Conservation (phyloP, 2,329 filamentous ascomycete species). For the Sporothrix brasiliensis region DNA sequence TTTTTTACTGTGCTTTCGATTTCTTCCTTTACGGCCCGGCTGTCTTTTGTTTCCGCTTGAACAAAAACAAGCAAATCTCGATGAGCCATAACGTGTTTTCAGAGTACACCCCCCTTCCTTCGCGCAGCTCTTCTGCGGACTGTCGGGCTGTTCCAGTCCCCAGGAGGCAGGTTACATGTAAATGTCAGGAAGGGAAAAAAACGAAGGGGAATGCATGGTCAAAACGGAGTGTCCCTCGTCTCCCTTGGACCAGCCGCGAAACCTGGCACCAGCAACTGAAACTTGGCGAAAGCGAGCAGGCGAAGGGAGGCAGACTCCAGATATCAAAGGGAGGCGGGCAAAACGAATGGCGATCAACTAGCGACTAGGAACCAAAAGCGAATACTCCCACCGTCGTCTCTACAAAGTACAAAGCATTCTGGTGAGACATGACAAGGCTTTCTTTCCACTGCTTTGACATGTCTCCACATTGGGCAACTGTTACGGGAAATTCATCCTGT, state of each 20-base stretch:
- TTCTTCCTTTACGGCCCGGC: background rate
- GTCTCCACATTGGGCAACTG: conserved; percentile 19
- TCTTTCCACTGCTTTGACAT: background rate
- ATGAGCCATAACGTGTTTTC: background rate
- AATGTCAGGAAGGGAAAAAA: background rate
- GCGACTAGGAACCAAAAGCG: background rate
- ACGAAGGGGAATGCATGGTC: background rate
- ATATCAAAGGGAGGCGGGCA: background rate
- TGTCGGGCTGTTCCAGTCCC: too few relatives aligned
- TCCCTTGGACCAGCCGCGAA: conserved; percentile 1
- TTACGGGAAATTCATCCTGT: background rate
- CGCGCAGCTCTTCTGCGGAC: background rate
- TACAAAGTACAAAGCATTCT: background rate
- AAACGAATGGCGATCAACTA: conserved; percentile 9
- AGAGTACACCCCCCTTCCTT: background rate
- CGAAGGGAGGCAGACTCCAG: background rate
- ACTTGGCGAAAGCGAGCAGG: background rate
- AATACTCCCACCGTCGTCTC: background rate
- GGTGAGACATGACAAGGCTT: conserved; percentile 16
- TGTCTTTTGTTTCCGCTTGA: background rate
- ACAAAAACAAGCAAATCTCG: conserved; percentile 9
- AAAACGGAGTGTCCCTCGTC: background rate
- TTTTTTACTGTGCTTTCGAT: background rate
- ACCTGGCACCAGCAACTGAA: background rate
- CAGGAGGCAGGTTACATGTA: background rate